These are phyloP conservation scores for Pelargonium cotyledonis DNA, from an alignment of 441 rosid species.

Conservation along the genomic window DNA sequence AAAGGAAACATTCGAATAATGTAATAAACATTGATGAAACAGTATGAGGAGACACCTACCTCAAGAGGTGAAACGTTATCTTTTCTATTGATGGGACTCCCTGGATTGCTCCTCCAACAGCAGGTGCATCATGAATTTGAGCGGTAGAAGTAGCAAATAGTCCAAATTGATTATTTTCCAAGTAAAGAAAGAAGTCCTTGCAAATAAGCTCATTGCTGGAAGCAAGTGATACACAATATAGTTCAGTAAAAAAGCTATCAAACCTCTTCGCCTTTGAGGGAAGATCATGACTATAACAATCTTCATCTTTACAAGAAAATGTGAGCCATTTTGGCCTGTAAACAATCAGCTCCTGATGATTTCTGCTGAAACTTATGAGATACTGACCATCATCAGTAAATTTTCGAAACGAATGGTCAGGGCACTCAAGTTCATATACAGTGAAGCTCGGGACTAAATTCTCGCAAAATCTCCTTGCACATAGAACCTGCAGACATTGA, in stretches of 20 bases:
- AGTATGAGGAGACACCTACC: conserved; percentile 32
- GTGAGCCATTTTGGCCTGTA: conserved; percentile 84
- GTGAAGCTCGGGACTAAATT: conserved; percentile 82
- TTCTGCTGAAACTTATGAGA: conserved; percentile 85
- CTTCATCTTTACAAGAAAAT: conserved; percentile 57
- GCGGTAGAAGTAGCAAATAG: conserved; percentile 87
- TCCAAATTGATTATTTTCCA: conserved; percentile 58
- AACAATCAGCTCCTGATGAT: conserved; percentile 75
- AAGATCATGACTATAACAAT: conserved; percentile 40
- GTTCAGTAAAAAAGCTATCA: conserved; percentile 80
- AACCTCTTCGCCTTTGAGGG: conserved; percentile 64
- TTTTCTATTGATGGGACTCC: conserved; percentile 85
- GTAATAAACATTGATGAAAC: not conserved
- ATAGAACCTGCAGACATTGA: conserved; percentile 56
- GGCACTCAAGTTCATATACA: conserved; percentile 77
- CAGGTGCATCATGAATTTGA: conserved; percentile 76
- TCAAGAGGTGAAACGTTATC: conserved; percentile 72
- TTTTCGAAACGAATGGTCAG: conserved; percentile 83
- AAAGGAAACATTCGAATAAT: conserved; percentile 1
- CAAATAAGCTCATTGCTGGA: conserved; percentile 76
- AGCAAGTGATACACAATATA: conserved; percentile 67
- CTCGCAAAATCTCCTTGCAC: conserved; percentile 78
- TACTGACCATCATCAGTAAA: conserved; percentile 91
- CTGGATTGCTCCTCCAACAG: conserved; percentile 58
- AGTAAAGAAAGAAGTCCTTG: conserved; percentile 85